These are phyloP conservation scores for Phialophora expanda DNA, from an alignment of 2,329 filamentous ascomycete species.

Conservation along the genomic window DNA sequence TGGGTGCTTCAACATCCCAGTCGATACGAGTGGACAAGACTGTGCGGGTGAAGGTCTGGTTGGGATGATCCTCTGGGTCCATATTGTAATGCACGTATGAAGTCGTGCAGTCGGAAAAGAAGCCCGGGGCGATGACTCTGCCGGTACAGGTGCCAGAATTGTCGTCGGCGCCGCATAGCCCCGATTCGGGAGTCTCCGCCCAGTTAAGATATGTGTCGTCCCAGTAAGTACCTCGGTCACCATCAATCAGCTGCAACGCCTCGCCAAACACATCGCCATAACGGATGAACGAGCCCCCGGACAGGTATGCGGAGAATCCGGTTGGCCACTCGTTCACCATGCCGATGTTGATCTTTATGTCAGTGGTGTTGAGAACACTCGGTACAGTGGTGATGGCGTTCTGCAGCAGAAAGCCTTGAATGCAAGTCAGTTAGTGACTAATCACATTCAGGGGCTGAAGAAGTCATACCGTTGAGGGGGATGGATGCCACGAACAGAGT, in stretches of 20 bases:
- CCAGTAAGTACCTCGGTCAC: background rate
- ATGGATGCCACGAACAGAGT: conserved; percentile 18
- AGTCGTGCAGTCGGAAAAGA: conserved; percentile 1
- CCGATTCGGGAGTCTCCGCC: background rate
- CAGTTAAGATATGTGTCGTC: conserved; percentile 4
- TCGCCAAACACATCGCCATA: background rate
- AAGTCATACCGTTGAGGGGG: conserved; percentile 3
- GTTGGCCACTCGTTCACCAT: background rate
- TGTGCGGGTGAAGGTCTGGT: background rate
- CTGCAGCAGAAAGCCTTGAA: background rate
- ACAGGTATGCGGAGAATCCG: conserved; percentile 4
- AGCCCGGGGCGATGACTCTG: background rate
- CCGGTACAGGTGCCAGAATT: background rate
- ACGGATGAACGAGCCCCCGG: background rate
- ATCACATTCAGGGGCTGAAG: background rate
- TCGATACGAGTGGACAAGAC: conserved; percentile 1
- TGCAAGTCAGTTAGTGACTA: background rate
- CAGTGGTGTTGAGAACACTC: background rate
- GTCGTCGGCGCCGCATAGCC: background rate
- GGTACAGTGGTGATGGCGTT: conserved; percentile 4
- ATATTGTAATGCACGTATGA: background rate
- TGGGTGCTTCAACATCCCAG: background rate
- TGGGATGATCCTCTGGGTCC: background rate
- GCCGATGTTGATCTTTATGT: background rate
- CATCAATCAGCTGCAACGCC: background rate